These are phyloP conservation scores for Malbranchea zuffiana DNA, from an alignment of 2,329 filamentous ascomycete genomes.

Conservation along the genomic window DNA sequence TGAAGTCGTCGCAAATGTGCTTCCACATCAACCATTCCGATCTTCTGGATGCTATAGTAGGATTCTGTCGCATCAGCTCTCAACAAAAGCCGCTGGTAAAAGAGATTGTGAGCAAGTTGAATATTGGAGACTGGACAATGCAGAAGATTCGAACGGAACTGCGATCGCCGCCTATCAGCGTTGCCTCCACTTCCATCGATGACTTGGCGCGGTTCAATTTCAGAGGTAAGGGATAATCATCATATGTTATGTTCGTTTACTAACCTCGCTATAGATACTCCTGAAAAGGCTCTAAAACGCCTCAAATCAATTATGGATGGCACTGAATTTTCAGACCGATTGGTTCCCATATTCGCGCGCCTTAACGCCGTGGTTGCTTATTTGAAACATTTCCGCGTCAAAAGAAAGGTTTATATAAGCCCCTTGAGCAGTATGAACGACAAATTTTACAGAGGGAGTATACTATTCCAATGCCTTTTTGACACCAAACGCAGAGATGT, in stretches of 20 bases:
- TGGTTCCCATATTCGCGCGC: constrained; percentile 56
- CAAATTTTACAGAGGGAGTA: constrained; percentile 73
- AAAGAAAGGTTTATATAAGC: constrained; percentile 69
- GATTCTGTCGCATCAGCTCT: constrained; percentile 68
- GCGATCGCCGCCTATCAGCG: constrained; percentile 65
- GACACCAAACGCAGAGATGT: constrained; percentile 73
- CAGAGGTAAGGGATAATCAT: constrained; percentile 44
- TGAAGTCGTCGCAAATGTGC: constrained; percentile 63
- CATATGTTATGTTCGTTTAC: not conserved
- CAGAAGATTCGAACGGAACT: constrained; percentile 72
- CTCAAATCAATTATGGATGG: constrained; percentile 45
- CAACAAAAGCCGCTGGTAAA: constrained; percentile 61
- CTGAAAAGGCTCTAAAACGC: constrained; percentile 62
- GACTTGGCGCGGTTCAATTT: constrained; percentile 89
- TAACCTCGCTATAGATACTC: constrained; percentile 44
- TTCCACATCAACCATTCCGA: constrained; percentile 86
- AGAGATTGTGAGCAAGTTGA: constrained; percentile 75
- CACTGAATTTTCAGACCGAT: constrained; percentile 42
- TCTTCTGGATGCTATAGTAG: constrained; percentile 76
- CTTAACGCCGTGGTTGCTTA: constrained; percentile 69
- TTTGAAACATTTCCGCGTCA: constrained; percentile 61
- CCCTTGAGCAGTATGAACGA: constrained; percentile 84
- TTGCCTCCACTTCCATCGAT: constrained; percentile 81
- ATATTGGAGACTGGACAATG: constrained; percentile 71
- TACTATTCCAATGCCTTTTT: constrained; percentile 83